Percentiles rank a stretch among this genome's conserved stretches.
phyloP scores from a whole-genome alignment of 495 filamentous ascomycete species.

The Evansstolkia leycettana region DNA sequence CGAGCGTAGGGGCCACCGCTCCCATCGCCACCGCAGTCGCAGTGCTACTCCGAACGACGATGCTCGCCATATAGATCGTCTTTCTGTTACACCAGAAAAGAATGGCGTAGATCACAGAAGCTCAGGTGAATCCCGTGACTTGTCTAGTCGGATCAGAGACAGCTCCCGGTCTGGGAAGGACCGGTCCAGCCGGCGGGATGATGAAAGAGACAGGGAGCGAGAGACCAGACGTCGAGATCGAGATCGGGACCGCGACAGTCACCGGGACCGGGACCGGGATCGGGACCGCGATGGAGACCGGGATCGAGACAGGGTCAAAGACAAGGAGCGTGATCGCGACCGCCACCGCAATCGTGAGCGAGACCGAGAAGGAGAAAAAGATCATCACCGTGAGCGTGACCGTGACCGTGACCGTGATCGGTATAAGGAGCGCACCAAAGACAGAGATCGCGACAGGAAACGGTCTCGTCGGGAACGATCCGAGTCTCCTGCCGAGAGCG shows the following conservation, averaged over 20 bases:
- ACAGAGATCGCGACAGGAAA: slow-evolving; percentile 41
- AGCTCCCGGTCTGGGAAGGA: slow-evolving; percentile 23
- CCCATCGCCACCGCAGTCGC: slow-evolving; percentile 31
- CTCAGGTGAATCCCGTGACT: slow-evolving; percentile 4
- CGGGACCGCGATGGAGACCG: slow-evolving; percentile 22
- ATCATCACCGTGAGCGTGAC: slow-evolving; percentile 35
- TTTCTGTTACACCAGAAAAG: slow-evolving; percentile 10
- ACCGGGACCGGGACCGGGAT: slow-evolving; percentile 24
- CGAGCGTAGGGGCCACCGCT: not conserved
- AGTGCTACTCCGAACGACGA: slow-evolving; percentile 19
- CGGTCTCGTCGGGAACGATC: slow-evolving; percentile 40
- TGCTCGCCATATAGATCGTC: slow-evolving; percentile 11
- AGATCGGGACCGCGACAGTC: slow-evolving; percentile 20
- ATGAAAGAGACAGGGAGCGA: slow-evolving; percentile 23
- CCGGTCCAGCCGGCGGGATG: slow-evolving; percentile 28
- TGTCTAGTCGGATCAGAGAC: slow-evolving; percentile 14
- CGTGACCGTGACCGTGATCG: slow-evolving; percentile 32
- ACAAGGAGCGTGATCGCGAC: slow-evolving; percentile 21
- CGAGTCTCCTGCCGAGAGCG: slow-evolving; percentile 23
- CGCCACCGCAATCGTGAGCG: slow-evolving; percentile 30
- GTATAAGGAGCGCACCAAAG: slow-evolving; percentile 30
- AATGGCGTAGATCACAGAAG: slow-evolving; percentile 7
- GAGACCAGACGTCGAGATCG: slow-evolving; percentile 5
- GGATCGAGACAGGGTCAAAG: slow-evolving; percentile 15
- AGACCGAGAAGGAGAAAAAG: slow-evolving; percentile 20